Conservation (phyloP, 768 basidiomycete species). For the Russula compacta region DNA sequence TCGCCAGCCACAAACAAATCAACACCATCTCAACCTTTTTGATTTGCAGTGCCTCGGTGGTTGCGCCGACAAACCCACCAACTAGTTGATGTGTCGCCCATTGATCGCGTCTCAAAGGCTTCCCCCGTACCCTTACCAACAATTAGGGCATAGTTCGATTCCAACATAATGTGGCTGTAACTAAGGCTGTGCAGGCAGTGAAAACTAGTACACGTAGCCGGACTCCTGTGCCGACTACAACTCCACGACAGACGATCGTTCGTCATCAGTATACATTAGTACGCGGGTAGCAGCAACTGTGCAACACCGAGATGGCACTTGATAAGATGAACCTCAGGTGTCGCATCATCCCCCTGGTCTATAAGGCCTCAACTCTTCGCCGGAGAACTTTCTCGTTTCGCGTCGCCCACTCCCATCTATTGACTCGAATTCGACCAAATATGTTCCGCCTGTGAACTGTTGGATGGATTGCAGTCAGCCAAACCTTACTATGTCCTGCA, state of each 20-base stretch:
- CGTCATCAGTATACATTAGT: not conserved
- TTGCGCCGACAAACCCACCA: not conserved
- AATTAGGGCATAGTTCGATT: not conserved
- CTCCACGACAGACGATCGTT: not conserved
- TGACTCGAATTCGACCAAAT: constrained; percentile 8
- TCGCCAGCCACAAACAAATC: no score
- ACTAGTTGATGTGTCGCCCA: not conserved
- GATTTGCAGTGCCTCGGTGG: not conserved
- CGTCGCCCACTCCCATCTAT: not conserved
- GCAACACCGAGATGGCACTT: not conserved
- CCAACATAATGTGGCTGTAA: not conserved
- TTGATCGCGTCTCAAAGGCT: not conserved
- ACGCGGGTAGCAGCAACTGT: not conserved
- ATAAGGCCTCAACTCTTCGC: not conserved
- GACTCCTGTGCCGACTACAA: not conserved
- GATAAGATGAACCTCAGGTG: not conserved
- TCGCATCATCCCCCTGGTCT: not conserved
- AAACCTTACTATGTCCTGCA: not conserved
- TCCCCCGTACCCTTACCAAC: not conserved
- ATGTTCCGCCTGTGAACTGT: constrained; percentile 1
- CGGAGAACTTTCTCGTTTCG: not conserved
- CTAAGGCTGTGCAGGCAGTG: not conserved
- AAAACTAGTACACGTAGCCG: not conserved
- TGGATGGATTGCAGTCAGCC: not conserved
- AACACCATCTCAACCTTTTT: no score